Percentiles rank a stretch among this genome's conserved stretches.
These are phyloP conservation scores for Chlamydomonas sp. DNA, from an alignment of 139 green algal genomes.

Conservation along the genomic window DNA sequence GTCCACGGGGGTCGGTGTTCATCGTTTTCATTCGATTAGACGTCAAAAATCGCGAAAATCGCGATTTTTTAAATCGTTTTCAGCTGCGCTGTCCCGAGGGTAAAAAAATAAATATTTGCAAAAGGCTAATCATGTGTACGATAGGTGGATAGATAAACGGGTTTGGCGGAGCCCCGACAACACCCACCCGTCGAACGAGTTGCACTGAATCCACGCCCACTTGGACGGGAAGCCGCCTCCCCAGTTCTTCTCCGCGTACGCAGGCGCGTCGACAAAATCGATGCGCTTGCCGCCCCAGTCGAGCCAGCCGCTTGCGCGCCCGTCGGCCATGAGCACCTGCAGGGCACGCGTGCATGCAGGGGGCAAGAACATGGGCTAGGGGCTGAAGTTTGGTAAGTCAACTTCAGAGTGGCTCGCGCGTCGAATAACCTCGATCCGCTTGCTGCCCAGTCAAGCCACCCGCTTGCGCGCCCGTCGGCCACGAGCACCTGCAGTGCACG, in stretches of 20 bases:
- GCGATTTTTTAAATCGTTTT: no score
- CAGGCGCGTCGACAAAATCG: slow-evolving; percentile 61
- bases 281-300: slow-evolving; percentile 74
- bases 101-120: no score
- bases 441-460: no score
- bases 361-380: background rate
- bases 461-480: no score
- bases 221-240: slow-evolving; percentile 85
- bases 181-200: slow-evolving; percentile 72
- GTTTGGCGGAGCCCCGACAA: no score
- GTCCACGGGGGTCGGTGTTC: no score
- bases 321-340: slow-evolving; percentile 85
- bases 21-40: no score
- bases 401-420: background rate
- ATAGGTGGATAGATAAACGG: no score
- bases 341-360: no score
- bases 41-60: no score
- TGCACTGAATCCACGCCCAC: slow-evolving; percentile 95
- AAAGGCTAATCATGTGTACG: no score
- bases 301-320: slow-evolving; percentile 77
- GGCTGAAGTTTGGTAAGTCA: background rate
- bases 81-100: no score
- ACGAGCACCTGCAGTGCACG: background rate
- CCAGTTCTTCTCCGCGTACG: slow-evolving; percentile 97
- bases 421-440: slow-evolving; percentile 35